These are phyloP conservation scores for Penicillium antarcticum DNA, from an alignment of 495 filamentous ascomycete genomes.

Conservation along the genomic window DNA sequence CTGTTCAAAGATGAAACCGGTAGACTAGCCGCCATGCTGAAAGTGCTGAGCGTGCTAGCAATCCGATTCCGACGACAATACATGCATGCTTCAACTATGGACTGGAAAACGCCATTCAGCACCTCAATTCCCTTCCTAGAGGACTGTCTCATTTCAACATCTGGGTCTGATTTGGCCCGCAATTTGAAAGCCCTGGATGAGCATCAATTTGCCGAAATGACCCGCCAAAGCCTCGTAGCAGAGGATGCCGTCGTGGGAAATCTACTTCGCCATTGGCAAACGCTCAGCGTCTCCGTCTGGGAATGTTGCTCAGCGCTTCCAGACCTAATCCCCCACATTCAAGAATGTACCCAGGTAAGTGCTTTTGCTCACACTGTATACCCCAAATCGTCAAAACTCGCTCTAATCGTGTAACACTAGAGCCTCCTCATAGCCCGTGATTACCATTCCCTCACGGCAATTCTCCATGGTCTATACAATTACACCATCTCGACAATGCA, in stretches of 20 bases:
- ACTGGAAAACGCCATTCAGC: slow-evolving; percentile 33
- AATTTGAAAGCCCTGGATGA: slow-evolving; percentile 28
- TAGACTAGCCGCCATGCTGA: slow-evolving; percentile 31
- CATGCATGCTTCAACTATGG: slow-evolving; percentile 30
- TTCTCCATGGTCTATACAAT: slow-evolving; percentile 33
- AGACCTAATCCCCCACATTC: slow-evolving; percentile 27
- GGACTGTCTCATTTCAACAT: slow-evolving; percentile 27
- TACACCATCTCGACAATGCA: slow-evolving; percentile 27
- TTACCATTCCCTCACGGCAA: slow-evolving; percentile 37
- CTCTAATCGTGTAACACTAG: slow-evolving; percentile 16
- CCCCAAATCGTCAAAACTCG: background rate
- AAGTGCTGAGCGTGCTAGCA: slow-evolving; percentile 32
- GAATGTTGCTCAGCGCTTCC: slow-evolving; percentile 42
- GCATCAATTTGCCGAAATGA: slow-evolving; percentile 25
- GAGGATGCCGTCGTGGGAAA: slow-evolving; percentile 14
- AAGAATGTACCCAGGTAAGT: slow-evolving; percentile 36
- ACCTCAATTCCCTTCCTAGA: slow-evolving; percentile 33
- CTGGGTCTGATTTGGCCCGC: slow-evolving; percentile 28
- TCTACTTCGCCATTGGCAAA: slow-evolving; percentile 27
- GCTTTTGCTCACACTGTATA: background rate
- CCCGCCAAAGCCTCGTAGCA: slow-evolving; percentile 17
- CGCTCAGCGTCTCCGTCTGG: slow-evolving; percentile 33
- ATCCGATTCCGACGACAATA: slow-evolving; percentile 37
- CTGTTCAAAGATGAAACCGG: slow-evolving; percentile 32
- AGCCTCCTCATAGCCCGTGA: slow-evolving; percentile 23